Evolutionary conservation across 257 asterid species (phyloP), one percentile per base, ranked within the genome.

Genomic region (Jasminum sambac): DNA sequence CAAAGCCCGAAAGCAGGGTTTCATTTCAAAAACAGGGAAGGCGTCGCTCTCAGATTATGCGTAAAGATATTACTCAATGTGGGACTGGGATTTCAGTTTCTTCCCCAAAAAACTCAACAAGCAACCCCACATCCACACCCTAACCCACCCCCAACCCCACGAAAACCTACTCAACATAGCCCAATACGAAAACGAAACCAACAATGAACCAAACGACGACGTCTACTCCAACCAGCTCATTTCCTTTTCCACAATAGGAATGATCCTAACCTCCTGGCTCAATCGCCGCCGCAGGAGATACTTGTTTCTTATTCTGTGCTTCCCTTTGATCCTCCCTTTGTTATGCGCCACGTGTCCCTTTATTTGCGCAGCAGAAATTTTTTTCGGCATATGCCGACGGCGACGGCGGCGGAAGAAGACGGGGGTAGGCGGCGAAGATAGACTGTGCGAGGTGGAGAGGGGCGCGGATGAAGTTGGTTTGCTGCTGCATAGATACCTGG

Each of bases 21-120:
- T 30, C 74, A 5, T 83, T 88, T 94, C 2, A 84, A 85, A 30
- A 93, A 89, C 24, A 87, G 95, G 5, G 55, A 44, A 44, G 55
- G 8, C 19, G 6, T 44, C 21, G 16, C 17, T 48, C 58, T 48
- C 58, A 5, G 24, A 48, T 48, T 14, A 48, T 48, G 58, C 58
- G 58, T 48, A 48, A 48, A 48, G 58, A 48, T 16, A 48, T 44
- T 44, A 48, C 3, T 48, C 8, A 30, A 30, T 30, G 44, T 40
- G 9, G 44, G 44, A 11, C 44, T 55, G 7, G 62, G 62, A 10
- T 8, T 55, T 55, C 16, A 8, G 62, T 21, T 55, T 21, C 62
- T 55, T 55, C 62, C 62, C 62, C 30, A 55, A 55, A 55, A 19
- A 12, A 55, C 26, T 21, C 62, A 50, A n/a, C 59, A 55, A 55